These are phyloP conservation scores for Dactylellina drechsleri DNA, from an alignment of 2,329 filamentous ascomycete genomes.

Conservation along the genomic window DNA sequence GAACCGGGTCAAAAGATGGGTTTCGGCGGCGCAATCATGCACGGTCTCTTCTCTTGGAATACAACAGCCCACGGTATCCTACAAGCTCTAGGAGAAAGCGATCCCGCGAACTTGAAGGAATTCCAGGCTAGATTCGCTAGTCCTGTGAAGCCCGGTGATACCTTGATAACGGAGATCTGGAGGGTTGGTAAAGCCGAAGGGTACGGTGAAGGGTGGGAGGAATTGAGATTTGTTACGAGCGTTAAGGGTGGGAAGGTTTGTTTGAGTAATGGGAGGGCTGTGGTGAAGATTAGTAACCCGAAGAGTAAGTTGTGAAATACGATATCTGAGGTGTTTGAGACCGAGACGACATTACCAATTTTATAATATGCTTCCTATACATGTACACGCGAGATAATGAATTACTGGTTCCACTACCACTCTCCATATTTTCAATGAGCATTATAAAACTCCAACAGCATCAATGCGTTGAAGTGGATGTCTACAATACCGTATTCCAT, in stretches of 20 bases:
- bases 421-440: too few species aligned
- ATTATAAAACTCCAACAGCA: too few species aligned
- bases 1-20: conserved; percentile 89
- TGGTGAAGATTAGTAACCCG: conserved; percentile 72
- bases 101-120: conserved; percentile 83
- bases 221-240: conserved; percentile 80
- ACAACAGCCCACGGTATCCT: conserved; percentile 77
- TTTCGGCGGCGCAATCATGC: conserved; percentile 87
- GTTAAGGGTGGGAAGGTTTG: conserved; percentile 81
- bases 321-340: neutral
- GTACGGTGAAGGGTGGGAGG: conserved; percentile 73
- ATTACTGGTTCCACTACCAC: too few species aligned
- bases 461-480: too few species aligned
- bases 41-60: conserved; percentile 91
- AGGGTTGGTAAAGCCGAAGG: conserved; percentile 74
- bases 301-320: conserved; percentile 67
- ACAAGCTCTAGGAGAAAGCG: conserved; percentile 76
- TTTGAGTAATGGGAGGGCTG: conserved; percentile 83
- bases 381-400: too few species aligned
- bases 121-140: conserved; percentile 89
- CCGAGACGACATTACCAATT: too few species aligned
- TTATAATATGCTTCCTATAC: too few species aligned
- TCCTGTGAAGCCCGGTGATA: conserved; percentile 84
- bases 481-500: too few species aligned
- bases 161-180: conserved; percentile 84